Evolutionary conservation across 371 early-diverging fungal genomes (phyloP), one percentile per base, ranked within the genome.

Genomic region (Apophysomyces sp.): DNA sequence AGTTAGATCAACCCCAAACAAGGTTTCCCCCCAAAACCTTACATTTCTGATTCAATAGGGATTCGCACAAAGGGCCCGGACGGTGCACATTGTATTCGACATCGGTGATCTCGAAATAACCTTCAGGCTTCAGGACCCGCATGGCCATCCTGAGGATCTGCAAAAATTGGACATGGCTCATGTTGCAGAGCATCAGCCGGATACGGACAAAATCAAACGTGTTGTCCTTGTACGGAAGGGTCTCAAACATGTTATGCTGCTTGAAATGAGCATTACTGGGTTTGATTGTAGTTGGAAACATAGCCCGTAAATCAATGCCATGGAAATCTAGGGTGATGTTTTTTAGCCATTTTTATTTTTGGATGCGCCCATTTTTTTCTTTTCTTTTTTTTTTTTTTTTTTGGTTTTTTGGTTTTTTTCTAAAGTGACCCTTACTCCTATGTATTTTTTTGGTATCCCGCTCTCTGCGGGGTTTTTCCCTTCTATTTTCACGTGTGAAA

Each of bases 181-280:
- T 63, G 18, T 73, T 74, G 5, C 68, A 49, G 0, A 82, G 55
- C 61, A 85, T 74, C 52, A 71, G 52, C 28, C 86, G 73, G 72
- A 83, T 76, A 64, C 81, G 76, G 30, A 87, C 66, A 60, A 73
- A 87, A 58, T 87, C 87, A 63, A 87, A 82, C 29, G 67, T 52
- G 32, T 72, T 71, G 52, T 81, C 82, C 6, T 75, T 63, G 68
- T 78, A 87, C 2, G 87, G 82, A 27, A 87, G 60, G 2, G 56
- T 55, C 5, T 81, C 78, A 11, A 78, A 70, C 8, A 85, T 69
- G 41, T 85, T 72, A 39, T 82, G 80, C 21, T 77, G 70, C 28
- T 67, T 65, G 62, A 87, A 87, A 31, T 78, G 73, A 5, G 79
- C 73, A 64, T 87, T 86, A 49, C 53, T 60, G 0, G 86, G 86